A percentile compares a stretch with the other conserved stretches of the same genome.
Conservation (phyloP, 345 rosid genomes). For the Bruguiera parviflora region DNA sequence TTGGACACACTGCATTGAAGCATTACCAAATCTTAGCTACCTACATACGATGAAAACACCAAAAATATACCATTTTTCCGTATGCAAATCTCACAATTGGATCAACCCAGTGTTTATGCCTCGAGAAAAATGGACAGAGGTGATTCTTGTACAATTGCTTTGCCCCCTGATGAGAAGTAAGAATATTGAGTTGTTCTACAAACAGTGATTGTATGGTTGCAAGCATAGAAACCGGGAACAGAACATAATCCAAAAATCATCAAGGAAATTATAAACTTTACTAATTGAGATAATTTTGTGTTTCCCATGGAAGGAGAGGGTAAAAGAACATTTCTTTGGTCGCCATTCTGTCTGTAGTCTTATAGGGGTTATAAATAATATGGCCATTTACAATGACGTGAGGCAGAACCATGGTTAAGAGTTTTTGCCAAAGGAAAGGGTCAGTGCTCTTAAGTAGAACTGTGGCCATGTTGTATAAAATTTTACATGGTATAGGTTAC, state of each 20-base stretch:
- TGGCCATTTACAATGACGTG: not conserved
- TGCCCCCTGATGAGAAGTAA: constrained; percentile 42
- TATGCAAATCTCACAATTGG: constrained; percentile 38
- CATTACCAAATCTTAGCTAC: not conserved
- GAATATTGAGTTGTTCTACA: not conserved
- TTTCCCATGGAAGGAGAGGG: too few relatives aligned
- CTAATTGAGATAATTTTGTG: too few relatives aligned
- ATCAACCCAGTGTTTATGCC: constrained; percentile 55
- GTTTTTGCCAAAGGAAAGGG: too few relatives aligned
- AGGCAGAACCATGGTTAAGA: too few relatives aligned
- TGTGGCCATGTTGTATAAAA: not conserved
- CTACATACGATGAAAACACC: not conserved
- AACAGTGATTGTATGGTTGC: not conserved
- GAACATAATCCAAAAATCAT: too few relatives aligned
- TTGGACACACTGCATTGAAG: too few relatives aligned
- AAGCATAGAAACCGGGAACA: not conserved
- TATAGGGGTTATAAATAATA: too few relatives aligned
- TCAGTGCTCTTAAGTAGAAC: too few relatives aligned
- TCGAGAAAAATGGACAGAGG: constrained; percentile 54
- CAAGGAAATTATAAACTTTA: too few relatives aligned
- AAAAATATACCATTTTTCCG: constrained; percentile 39
- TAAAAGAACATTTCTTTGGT: too few relatives aligned
- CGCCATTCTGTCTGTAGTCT: too few relatives aligned
- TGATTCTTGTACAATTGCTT: constrained; percentile 51
- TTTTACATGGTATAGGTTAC: not conserved